These are phyloP conservation scores for Ceriops tagal DNA, from an alignment of 345 rosid species.

Conservation along the genomic window DNA sequence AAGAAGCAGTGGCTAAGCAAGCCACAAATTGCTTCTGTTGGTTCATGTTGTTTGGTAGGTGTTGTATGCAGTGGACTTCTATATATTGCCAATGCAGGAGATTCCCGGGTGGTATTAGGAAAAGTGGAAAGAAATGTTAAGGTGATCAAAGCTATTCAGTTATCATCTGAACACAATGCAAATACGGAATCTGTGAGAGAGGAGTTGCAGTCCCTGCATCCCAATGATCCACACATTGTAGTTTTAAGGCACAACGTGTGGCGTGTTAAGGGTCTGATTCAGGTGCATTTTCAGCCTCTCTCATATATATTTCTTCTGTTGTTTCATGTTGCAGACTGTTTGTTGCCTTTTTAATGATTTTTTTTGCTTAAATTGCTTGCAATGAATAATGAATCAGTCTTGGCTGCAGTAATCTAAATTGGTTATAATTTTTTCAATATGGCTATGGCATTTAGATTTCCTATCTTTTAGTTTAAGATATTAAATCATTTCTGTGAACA, in stretches of 20 bases:
- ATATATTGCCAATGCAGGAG: slow-evolving; percentile 93
- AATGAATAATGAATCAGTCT: background rate
- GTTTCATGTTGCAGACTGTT: background rate
- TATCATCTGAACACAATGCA: slow-evolving; percentile 89
- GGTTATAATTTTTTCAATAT: too few relatives aligned
- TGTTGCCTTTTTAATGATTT: background rate
- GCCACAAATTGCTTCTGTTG: slow-evolving; percentile 93
- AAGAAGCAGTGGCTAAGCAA: slow-evolving; percentile 56
- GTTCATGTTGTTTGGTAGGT: slow-evolving; percentile 93
- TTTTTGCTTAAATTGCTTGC: background rate
- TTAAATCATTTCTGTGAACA: background rate
- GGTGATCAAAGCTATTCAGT: slow-evolving; percentile 77
- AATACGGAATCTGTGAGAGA: slow-evolving; percentile 85
- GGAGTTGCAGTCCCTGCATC: slow-evolving; percentile 78
- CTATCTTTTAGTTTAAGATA: background rate
- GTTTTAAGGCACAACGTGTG: slow-evolving; percentile 90
- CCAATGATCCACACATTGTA: slow-evolving; percentile 91
- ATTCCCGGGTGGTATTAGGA: slow-evolving; percentile 88
- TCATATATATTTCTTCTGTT: background rate
- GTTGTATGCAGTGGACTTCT: slow-evolving; percentile 66
- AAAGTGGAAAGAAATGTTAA: slow-evolving; percentile 43
- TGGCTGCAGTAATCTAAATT: too few relatives aligned
- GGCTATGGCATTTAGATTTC: too few relatives aligned
- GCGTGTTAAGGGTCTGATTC: slow-evolving; percentile 98
- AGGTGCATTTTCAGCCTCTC: slow-evolving; percentile 38